Evolutionary conservation across 352 stramenopile species (phyloP).

Genomic region (Phytopythium oedochilum): DNA sequence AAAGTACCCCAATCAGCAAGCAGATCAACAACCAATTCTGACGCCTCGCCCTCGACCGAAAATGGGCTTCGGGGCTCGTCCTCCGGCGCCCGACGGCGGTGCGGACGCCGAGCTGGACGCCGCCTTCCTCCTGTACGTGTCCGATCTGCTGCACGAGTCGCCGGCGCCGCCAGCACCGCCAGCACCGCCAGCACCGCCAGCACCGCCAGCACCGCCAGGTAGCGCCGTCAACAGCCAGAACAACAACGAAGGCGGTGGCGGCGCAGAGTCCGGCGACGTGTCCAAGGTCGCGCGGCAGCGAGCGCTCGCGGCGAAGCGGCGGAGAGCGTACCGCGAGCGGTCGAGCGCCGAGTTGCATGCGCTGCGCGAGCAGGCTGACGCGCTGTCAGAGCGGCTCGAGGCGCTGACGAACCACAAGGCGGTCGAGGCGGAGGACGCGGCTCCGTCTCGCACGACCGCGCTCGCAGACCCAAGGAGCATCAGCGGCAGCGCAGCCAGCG

Average conservation of each 20-base stretch:
- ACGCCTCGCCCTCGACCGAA: too few species aligned
- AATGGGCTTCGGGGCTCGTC: background rate
- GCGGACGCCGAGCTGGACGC: background rate
- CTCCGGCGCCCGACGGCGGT: background rate
- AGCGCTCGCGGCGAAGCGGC: background rate
- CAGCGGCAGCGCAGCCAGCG: too few species aligned
- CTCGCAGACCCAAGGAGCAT: background rate
- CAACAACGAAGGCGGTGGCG: background rate
- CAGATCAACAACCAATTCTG: too few species aligned
- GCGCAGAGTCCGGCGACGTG: background rate
- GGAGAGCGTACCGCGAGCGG: constrained; percentile 5
- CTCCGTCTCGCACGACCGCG: background rate
- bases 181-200: background rate
- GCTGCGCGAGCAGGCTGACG: background rate
- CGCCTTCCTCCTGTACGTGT: constrained; percentile 2
- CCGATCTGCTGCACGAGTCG: background rate
- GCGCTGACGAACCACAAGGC: background rate
- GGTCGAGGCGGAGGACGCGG: too few species aligned
- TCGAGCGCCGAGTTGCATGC: constrained; percentile 1
- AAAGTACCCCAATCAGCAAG: too few species aligned
- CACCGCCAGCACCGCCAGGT: background rate
- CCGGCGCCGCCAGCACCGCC: background rate
- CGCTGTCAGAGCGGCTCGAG: background rate
- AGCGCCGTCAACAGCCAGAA: background rate
- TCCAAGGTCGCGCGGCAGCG: background rate